phyloP scores from a whole-genome alignment of 2,329 filamentous ascomycete genomes.

The Geoglossum cookeanum region DNA sequence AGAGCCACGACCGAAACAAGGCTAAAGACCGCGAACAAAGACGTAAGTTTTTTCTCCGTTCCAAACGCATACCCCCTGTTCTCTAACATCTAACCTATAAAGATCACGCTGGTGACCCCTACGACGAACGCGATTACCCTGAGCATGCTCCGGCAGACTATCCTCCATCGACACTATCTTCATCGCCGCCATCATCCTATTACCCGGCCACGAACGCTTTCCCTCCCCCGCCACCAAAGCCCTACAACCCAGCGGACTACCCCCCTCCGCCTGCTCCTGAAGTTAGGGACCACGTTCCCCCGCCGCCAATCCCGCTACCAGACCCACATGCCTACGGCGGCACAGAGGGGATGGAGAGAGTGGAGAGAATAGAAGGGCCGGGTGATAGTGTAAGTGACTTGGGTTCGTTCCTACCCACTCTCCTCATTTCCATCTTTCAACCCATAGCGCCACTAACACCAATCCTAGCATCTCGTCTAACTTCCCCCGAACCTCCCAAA shows the following conservation, averaged over 20 bases:
- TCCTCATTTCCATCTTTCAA: background rate
- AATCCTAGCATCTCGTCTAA: background rate
- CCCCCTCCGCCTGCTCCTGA: conserved; percentile 21
- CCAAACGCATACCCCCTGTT: background rate
- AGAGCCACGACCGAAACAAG: conserved; percentile 36
- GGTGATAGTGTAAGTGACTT: background rate
- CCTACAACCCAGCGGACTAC: conserved; percentile 22
- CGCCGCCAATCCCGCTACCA: background rate
- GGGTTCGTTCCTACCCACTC: background rate
- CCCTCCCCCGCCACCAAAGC: conserved; percentile 2
- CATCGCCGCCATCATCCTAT: background rate
- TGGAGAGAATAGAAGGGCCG: background rate
- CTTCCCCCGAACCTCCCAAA: background rate
- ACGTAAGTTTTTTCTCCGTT: background rate
- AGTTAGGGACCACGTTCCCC: background rate
- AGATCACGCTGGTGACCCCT: background rate
- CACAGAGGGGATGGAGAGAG: background rate
- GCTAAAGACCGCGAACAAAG: conserved; percentile 17
- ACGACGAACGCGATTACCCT: background rate
- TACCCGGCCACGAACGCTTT: background rate
- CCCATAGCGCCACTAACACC: background rate
- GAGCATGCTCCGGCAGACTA: background rate
- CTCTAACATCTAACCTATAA: background rate
- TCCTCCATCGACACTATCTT: background rate
- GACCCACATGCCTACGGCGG: background rate